Conservation (phyloP, 1,284 basidiomycete genomes). For the Austroboletus niveus region DNA sequence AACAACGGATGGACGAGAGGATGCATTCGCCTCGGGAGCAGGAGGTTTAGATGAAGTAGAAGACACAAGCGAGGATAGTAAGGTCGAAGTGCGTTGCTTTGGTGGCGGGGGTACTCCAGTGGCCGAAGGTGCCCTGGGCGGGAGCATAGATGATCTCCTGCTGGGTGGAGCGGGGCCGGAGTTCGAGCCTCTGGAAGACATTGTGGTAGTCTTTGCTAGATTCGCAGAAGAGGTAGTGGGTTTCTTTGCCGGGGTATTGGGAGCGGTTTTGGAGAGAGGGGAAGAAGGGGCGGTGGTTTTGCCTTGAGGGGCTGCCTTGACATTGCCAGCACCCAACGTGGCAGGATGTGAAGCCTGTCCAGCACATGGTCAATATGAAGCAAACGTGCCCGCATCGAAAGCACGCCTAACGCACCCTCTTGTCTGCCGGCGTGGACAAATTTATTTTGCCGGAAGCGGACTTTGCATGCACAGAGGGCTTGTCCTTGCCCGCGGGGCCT, state of each 20-base stretch:
- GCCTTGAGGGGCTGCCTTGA: slow-evolving; percentile 50
- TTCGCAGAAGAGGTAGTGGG: slow-evolving; percentile 41
- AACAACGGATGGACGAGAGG: slow-evolving; percentile 46
- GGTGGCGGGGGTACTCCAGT: slow-evolving; percentile 24
- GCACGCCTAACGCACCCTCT: slow-evolving; percentile 52
- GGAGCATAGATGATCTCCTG: slow-evolving; percentile 49
- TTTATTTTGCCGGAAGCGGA: slow-evolving; percentile 24
- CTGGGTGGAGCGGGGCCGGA: slow-evolving; percentile 35
- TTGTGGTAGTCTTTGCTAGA: slow-evolving; percentile 41
- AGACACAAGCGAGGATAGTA: slow-evolving; percentile 37
- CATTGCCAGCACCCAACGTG: slow-evolving; percentile 59
- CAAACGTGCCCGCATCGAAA: slow-evolving; percentile 15
- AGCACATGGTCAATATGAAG: slow-evolving; percentile 29
- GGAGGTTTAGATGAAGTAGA: slow-evolving; percentile 35
- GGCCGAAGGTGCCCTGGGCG: slow-evolving; percentile 35
- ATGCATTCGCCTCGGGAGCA: slow-evolving; percentile 37
- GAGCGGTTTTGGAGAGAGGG: slow-evolving; percentile 34
- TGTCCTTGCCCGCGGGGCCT: slow-evolving; percentile 40
- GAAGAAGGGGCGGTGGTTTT: slow-evolving; percentile 37
- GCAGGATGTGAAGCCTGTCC: slow-evolving; percentile 63
- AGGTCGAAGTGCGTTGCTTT: slow-evolving; percentile 33
- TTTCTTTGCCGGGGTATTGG: slow-evolving; percentile 48
- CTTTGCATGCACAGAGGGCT: slow-evolving; percentile 25
- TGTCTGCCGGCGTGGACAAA: slow-evolving; percentile 54
- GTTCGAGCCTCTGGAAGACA: slow-evolving; percentile 36